phyloP scores from a whole-genome alignment of 2,329 filamentous ascomycete species.

The Dactylellina sp. region DNA sequence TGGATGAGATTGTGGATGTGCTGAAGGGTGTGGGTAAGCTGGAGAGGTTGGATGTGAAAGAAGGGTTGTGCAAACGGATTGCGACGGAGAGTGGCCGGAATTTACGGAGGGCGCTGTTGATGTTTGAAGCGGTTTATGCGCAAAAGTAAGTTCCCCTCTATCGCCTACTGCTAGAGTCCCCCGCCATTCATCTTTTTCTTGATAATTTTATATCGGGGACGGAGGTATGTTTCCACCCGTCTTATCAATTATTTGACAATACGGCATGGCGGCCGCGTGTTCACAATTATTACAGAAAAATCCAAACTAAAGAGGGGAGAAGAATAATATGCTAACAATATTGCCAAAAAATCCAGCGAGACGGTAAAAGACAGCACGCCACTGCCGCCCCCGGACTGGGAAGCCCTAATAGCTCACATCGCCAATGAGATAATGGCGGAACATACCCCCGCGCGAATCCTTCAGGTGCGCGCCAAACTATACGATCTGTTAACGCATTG shows the following conservation, averaged over 20 bases:
- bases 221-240: not conserved
- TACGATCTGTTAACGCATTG: slow-evolving; percentile 98
- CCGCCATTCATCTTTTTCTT: not conserved
- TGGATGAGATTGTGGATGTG: slow-evolving; percentile 84
- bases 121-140: slow-evolving; percentile 97
- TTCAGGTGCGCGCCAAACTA: slow-evolving; percentile 90
- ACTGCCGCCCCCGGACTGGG: slow-evolving; percentile 97
- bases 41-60: slow-evolving; percentile 79
- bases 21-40: slow-evolving; percentile 73
- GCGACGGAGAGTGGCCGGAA: slow-evolving; percentile 92
- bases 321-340: slow-evolving; percentile 13
- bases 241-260: not conserved
- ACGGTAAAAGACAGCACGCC: slow-evolving; percentile 86
- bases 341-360: slow-evolving; percentile 72
- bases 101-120: slow-evolving; percentile 86
- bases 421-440: slow-evolving; percentile 95
- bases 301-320: not conserved
- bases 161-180: too few relatives aligned
- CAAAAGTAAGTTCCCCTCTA: slow-evolving; percentile 81
- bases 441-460: slow-evolving; percentile 80
- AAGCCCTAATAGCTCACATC: slow-evolving; percentile 86
- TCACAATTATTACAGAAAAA: not conserved
- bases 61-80: slow-evolving; percentile 80
- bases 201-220: not conserved
- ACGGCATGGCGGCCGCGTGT: too few relatives aligned